Conservation (phyloP, 164 flowering plant genomes). For the Vitis riparia region DNA sequence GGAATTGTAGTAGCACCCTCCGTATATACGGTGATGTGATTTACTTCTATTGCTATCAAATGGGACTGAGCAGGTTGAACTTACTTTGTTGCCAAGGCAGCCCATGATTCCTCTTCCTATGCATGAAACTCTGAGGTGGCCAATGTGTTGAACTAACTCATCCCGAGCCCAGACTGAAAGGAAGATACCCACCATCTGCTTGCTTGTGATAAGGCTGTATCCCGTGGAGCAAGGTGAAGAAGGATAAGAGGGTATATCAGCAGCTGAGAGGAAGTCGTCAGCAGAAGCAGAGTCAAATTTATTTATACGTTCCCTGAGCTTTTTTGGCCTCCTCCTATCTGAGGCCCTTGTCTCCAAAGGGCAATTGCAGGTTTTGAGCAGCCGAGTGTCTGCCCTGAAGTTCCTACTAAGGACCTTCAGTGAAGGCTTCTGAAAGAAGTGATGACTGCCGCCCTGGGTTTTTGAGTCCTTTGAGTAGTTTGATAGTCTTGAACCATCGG, state of each 20-base stretch:
- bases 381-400: conserved; percentile 49
- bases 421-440: conserved; percentile 71
- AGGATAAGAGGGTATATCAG: conserved; percentile 4
- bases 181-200: conserved; percentile 97
- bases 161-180: conserved; percentile 77
- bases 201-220: conserved; percentile 67
- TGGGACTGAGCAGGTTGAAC: not conserved
- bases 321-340: conserved; percentile 33
- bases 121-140: conserved; percentile 67
- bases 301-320: conserved; percentile 24
- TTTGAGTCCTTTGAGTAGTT: conserved; percentile 29
- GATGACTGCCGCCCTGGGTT: conserved; percentile 18
- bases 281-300: conserved; percentile 7
- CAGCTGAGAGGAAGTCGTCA: conserved; percentile 30
- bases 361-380: conserved; percentile 83
- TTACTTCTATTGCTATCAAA: too few species aligned
- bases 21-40: too few species aligned
- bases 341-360: conserved; percentile 23
- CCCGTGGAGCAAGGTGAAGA: conserved; percentile 22
- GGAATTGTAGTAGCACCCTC: too few species aligned
- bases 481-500: conserved; percentile 1
- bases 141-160: conserved; percentile 71
- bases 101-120: conserved; percentile 95
- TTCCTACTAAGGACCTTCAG: conserved; percentile 67
- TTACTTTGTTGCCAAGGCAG: conserved; percentile 86